A percentile compares a stretch with the other conserved stretches of the same genome.
Conservation (phyloP, 2,329 filamentous ascomycete species). For the Gnomoniopsis smithogilvyi region DNA sequence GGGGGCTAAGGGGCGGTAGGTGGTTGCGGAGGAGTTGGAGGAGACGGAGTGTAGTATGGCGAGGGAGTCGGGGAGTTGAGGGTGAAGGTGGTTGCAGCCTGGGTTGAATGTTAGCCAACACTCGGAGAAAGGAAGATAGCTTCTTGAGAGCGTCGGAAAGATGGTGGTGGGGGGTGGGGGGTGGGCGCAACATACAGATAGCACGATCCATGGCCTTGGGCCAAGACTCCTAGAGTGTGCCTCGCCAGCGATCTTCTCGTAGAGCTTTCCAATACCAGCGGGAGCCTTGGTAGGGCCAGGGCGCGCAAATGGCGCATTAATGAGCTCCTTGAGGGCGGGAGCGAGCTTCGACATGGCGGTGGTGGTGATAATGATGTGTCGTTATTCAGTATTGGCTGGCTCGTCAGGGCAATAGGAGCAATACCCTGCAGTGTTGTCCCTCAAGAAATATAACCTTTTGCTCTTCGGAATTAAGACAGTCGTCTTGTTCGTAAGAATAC, state of each 20-base stretch:
- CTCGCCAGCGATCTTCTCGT: slow-evolving; percentile 60
- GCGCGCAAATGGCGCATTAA: slow-evolving; percentile 66
- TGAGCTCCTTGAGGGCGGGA: slow-evolving; percentile 66
- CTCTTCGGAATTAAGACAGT: too few relatives aligned
- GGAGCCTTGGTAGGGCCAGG: slow-evolving; percentile 65
- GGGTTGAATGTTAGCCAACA: not conserved
- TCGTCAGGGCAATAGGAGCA: not conserved
- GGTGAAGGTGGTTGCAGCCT: slow-evolving; percentile 81
- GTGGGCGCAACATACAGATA: slow-evolving; percentile 51
- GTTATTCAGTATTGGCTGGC: not conserved
- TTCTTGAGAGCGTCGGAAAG: too few relatives aligned
- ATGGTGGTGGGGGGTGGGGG: not conserved
- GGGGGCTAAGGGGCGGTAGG: slow-evolving; percentile 23
- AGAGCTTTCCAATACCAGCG: slow-evolving; percentile 59
- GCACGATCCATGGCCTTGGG: slow-evolving; percentile 60
- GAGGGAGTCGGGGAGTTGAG: slow-evolving; percentile 79
- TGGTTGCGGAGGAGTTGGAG: slow-evolving; percentile 23
- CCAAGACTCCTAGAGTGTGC: slow-evolving; percentile 62
- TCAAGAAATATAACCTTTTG: too few relatives aligned
- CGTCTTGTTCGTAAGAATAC: too few relatives aligned
- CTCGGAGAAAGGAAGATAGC: not conserved
- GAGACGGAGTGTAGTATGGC: slow-evolving; percentile 57
- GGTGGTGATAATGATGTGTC: not conserved
- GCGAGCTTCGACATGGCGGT: slow-evolving; percentile 70
- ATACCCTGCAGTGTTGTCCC: not conserved